Evolutionary conservation across 805 yeast species (phyloP), one percentile per base, ranked within the genome.

Genomic region (Ogataea glucozyma): DNA sequence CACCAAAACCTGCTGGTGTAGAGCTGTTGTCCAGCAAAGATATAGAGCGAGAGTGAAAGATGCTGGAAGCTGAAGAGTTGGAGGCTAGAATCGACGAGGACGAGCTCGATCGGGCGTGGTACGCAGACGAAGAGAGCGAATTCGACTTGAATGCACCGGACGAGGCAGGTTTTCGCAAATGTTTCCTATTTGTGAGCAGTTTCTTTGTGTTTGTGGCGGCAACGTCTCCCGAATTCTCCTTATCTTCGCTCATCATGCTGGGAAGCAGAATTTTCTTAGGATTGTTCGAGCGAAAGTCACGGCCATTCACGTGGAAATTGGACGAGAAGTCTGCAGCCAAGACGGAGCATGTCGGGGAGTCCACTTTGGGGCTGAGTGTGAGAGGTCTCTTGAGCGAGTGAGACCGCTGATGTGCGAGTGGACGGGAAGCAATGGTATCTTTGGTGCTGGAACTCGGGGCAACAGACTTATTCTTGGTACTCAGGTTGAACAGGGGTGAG

Each of bases 271-370:
- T 47, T 40, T 54, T 53, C 46, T 53, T 49, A 8, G 59, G 58
- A 26, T 56, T 53, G 39, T 51, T 46, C 10, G 38, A 7, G 10
- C 38, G 27, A 39, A 44, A 43, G 19, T 47, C 38, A 16, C 38
- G 44, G 31, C 40, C 43, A 38, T 55, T 57, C 24, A 66, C 64
- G 46, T 66, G 71, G 48, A 67, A 66, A 51, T 68, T 67, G 24
- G 65, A 56, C 9, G 65, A 54, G 22, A 68, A 56, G 42, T 67
- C 70, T 21, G 67, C 71, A 4, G 70, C 69, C 19, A 68, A 49
- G 1, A 58, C 62, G 0, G 70, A 57, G 4, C 60, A 57, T 6
- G 70, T 60, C 8, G 77, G 75, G 1, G 72, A 62, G 42, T 70
- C 73, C 33, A 64, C 66, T 47, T 60, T 63, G 10, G 70, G 62